Evolutionary conservation across 176 grass and related monocot species (phyloP).

Genomic region (Coix lacrymajobi): DNA sequence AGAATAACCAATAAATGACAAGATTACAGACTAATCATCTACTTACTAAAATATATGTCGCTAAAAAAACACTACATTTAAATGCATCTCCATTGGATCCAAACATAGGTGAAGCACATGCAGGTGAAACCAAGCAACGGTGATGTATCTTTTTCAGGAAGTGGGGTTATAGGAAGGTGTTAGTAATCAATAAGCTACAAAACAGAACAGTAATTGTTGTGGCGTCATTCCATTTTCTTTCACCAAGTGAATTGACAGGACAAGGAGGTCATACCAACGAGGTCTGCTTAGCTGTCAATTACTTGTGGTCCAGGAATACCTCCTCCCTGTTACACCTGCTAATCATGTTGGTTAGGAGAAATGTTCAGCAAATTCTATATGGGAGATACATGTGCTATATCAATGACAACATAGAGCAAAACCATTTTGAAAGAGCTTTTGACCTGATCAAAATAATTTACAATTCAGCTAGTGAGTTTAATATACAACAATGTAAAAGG

Average conservation of each 20-base stretch:
- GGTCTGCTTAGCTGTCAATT: slow-evolving; percentile 62
- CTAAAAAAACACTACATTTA: slow-evolving; percentile 15
- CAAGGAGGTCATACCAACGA: slow-evolving; percentile 50
- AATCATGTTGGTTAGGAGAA: not conserved
- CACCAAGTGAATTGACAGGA: slow-evolving; percentile 19
- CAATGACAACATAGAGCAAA: not conserved
- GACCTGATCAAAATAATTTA: too few species aligned
- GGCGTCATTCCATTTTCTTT: not conserved
- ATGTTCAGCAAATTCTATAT: not conserved
- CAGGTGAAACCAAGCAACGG: not conserved
- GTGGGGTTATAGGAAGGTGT: slow-evolving; percentile 66
- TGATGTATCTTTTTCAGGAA: not conserved
- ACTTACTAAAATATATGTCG: not conserved
- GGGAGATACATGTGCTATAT: not conserved
- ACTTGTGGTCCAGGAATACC: slow-evolving; percentile 64
- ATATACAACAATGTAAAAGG: too few species aligned
- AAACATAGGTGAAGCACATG: too few species aligned
- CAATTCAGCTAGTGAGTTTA: too few species aligned
- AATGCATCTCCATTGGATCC: not conserved
- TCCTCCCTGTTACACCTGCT: slow-evolving; percentile 66
- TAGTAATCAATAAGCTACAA: slow-evolving; percentile 85
- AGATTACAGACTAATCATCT: slow-evolving; percentile 3
- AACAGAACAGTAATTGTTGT: slow-evolving; percentile 5
- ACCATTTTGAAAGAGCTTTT: too few species aligned
- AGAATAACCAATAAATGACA: too few species aligned